These are phyloP conservation scores for Primulina huaijiensis DNA, from an alignment of 257 asterid species.

Conservation along the genomic window DNA sequence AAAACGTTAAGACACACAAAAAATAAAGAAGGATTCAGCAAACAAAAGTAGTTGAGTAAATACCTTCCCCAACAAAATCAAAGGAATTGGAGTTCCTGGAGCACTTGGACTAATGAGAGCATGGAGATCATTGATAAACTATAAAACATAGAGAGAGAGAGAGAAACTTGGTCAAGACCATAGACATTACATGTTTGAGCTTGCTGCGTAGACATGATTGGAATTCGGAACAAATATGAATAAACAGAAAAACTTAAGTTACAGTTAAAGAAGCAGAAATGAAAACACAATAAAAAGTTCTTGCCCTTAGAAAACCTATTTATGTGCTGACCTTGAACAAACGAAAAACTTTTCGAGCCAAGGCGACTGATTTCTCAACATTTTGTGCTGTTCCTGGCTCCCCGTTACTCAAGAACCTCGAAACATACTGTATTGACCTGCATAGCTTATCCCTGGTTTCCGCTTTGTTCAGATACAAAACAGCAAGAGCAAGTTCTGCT, in stretches of 20 bases:
- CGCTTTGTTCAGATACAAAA: constrained; percentile 80
- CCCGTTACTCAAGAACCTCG: constrained; percentile 88
- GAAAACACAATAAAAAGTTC: neutral
- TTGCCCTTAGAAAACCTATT: neutral
- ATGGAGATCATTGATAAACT: constrained; percentile 93
- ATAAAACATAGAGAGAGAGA: constrained; percentile 21
- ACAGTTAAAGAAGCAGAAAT: neutral
- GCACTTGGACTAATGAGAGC: constrained; percentile 84
- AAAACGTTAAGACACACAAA: neutral
- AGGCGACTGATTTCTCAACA: constrained; percentile 90
- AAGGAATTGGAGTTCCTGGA: constrained; percentile 87
- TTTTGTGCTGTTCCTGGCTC: constrained; percentile 96
- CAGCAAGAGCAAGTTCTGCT: constrained; percentile 85
- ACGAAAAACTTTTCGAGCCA: constrained; percentile 96
- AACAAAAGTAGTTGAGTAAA: constrained; percentile 10
- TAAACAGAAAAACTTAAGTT: neutral
- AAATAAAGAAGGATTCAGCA: constrained; percentile 13
- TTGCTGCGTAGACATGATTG: neutral
- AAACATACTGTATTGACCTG: constrained; percentile 96
- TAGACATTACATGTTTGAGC: constrained; percentile 5
- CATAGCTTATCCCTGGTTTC: constrained; percentile 97
- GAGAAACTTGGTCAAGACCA: constrained; percentile 25
- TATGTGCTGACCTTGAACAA: constrained; percentile 63
- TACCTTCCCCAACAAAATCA: constrained; percentile 93
- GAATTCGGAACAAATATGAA: neutral